These are phyloP conservation scores for Didymella segeticola DNA, from an alignment of 2,329 filamentous ascomycete genomes.

Conservation along the genomic window DNA sequence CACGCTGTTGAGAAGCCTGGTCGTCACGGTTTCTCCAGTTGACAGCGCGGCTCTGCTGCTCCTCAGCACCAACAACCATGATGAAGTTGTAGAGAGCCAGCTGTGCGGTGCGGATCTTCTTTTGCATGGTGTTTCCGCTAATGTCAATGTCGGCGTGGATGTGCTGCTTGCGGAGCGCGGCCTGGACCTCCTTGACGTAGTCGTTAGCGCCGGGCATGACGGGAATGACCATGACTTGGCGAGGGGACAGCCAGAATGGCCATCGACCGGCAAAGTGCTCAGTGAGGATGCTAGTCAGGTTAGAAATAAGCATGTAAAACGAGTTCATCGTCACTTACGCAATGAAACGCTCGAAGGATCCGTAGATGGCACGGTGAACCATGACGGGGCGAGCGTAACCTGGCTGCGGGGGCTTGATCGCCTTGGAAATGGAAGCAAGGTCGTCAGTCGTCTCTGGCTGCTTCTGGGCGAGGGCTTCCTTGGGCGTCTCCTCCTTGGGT, in stretches of 20 bases:
- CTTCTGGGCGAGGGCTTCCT: slow-evolving; percentile 30
- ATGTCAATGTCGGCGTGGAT: slow-evolving; percentile 77
- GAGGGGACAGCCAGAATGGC: slow-evolving; percentile 88
- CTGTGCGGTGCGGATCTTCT: slow-evolving; percentile 87
- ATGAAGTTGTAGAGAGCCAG: slow-evolving; percentile 85
- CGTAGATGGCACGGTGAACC: slow-evolving; percentile 82
- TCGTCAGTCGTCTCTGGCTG: slow-evolving; percentile 23
- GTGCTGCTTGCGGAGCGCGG: slow-evolving; percentile 69
- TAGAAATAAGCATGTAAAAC: background rate
- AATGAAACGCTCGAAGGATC: slow-evolving; percentile 72
- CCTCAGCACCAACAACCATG: slow-evolving; percentile 71
- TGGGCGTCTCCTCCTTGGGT: slow-evolving; percentile 34
- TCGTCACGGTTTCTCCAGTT: slow-evolving; percentile 72
- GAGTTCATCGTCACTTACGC: slow-evolving; percentile 56
- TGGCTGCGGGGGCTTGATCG: slow-evolving; percentile 36
- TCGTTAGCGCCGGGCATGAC: slow-evolving; percentile 74
- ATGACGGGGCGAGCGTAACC: slow-evolving; percentile 82
- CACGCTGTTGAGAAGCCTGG: slow-evolving; percentile 66
- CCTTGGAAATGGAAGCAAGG: slow-evolving; percentile 29
- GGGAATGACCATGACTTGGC: slow-evolving; percentile 80
- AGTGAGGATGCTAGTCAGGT: slow-evolving; percentile 65
- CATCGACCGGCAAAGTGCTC: slow-evolving; percentile 89
- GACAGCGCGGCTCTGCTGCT: slow-evolving; percentile 64
- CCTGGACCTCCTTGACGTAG: slow-evolving; percentile 76
- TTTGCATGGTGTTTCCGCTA: slow-evolving; percentile 81